Percentiles rank a stretch among this genome's conserved stretches.
Evolutionary conservation across 441 rosid species (phyloP).

Genomic region (Euphorbia schlechtendalii): DNA sequence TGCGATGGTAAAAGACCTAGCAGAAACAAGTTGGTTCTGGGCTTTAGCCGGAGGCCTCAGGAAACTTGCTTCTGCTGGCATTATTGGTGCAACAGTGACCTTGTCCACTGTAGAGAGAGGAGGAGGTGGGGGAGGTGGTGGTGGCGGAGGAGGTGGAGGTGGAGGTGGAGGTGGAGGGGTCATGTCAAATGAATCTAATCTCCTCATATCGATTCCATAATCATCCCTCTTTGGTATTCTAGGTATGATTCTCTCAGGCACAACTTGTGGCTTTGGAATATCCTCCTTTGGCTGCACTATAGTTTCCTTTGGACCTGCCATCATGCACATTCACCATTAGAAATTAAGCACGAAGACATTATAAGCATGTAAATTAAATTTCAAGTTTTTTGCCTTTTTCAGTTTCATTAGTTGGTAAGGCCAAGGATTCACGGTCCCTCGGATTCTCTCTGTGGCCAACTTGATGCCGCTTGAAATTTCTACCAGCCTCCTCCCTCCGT

Average conservation of each 20-base stretch:
- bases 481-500: conserved; percentile 38
- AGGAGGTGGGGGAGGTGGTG: conserved; percentile 34
- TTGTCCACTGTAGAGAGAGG: conserved; percentile 43
- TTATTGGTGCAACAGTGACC: conserved; percentile 45
- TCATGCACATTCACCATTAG: background rate
- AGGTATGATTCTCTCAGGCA: conserved; percentile 25
- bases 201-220: conserved; percentile 52
- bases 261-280: conserved; percentile 39
- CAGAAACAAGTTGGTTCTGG: conserved; percentile 39
- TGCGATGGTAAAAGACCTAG: conserved; percentile 74
- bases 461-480: conserved; percentile 54
- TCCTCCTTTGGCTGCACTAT: conserved; percentile 26
- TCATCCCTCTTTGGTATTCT: conserved; percentile 40
- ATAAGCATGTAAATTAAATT: conserved; percentile 9
- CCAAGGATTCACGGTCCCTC: conserved; percentile 36
- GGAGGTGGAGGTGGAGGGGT: conserved; percentile 39
- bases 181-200: conserved; percentile 34
- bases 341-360: conserved; percentile 3
- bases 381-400: conserved; percentile 52
- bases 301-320: conserved; percentile 41
- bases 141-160: conserved; percentile 42
- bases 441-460: conserved; percentile 58
- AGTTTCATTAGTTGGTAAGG: conserved; percentile 36
- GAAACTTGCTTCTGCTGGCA: conserved; percentile 39
- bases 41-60: conserved; percentile 42